Conservation (phyloP, 2,329 filamentous ascomycete genomes). For the Aspergillus awamori region DNA sequence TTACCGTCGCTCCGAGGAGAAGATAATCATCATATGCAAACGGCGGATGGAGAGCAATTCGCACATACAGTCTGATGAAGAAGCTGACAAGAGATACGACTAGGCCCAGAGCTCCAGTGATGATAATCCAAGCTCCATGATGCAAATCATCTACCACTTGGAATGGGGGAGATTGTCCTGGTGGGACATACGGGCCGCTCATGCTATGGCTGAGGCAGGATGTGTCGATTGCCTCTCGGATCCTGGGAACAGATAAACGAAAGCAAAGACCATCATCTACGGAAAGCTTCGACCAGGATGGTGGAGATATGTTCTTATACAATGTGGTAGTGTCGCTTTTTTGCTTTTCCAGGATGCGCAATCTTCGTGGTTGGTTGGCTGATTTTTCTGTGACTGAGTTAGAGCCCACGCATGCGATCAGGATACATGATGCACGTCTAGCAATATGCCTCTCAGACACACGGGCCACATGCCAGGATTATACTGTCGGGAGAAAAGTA, state of each 20-base stretch:
- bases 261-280: constrained; percentile 6
- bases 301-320: background rate
- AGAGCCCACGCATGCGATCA: background rate
- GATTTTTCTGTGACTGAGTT: background rate
- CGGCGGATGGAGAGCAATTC: constrained; percentile 34
- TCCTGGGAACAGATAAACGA: background rate
- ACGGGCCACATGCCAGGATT: background rate
- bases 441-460: background rate
- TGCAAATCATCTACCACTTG: constrained; percentile 44
- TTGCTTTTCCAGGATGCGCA: background rate
- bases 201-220: constrained; percentile 18
- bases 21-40: constrained; percentile 41
- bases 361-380: background rate
- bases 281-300: background rate
- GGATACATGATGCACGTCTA: background rate
- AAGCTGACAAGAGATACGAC: constrained; percentile 40
- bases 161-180: constrained; percentile 40
- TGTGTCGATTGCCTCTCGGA: background rate
- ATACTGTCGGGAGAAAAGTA: background rate
- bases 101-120: constrained; percentile 42
- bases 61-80: constrained; percentile 41
- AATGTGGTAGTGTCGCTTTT: background rate
- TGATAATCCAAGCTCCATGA: constrained; percentile 44
- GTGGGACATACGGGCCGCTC: constrained; percentile 33
- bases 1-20: constrained; percentile 37